Conservation (phyloP, 1,284 basidiomycete species). For the Fomitiporia mediterranea region DNA sequence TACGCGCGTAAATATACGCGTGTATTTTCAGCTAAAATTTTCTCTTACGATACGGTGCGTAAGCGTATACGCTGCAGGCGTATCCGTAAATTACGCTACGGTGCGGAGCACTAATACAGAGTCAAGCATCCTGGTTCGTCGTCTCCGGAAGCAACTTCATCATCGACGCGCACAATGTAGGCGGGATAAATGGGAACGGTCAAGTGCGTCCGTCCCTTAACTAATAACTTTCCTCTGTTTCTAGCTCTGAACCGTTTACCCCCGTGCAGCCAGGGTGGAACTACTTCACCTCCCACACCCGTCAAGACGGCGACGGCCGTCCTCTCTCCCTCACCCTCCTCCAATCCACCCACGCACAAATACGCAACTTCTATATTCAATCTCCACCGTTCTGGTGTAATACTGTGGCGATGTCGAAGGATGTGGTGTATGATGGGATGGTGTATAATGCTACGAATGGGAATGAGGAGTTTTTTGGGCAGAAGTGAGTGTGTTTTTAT, state of each 20-base stretch:
- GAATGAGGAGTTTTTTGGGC: conserved; percentile 43
- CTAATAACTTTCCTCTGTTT: neutral
- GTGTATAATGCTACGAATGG: conserved; percentile 56
- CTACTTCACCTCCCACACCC: conserved; percentile 40
- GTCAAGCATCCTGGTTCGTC: conserved; percentile 64
- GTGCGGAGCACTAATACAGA: too few species aligned
- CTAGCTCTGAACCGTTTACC: too few species aligned
- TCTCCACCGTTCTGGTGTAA: conserved; percentile 67
- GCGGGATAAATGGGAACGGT: conserved; percentile 64
- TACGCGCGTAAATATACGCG: too few species aligned
- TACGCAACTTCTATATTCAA: conserved; percentile 51
- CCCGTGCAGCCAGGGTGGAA: conserved; percentile 52
- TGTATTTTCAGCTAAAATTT: too few species aligned
- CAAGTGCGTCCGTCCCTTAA: conserved; percentile 33
- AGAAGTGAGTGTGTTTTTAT: conserved; percentile 41
- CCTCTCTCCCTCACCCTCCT: conserved; percentile 58
- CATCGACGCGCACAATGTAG: conserved; percentile 53
- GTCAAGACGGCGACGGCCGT: conserved; percentile 53
- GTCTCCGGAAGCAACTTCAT: conserved; percentile 55
- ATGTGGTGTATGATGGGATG: conserved; percentile 59
- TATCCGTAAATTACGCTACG: too few species aligned
- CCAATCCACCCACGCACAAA: conserved; percentile 41
- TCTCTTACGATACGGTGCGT: too few species aligned
- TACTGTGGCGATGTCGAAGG: conserved; percentile 47
- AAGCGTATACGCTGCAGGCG: too few species aligned